Evolutionary conservation across 2,329 filamentous ascomycete species (phyloP).

Genomic region (Fusarium burgessii): DNA sequence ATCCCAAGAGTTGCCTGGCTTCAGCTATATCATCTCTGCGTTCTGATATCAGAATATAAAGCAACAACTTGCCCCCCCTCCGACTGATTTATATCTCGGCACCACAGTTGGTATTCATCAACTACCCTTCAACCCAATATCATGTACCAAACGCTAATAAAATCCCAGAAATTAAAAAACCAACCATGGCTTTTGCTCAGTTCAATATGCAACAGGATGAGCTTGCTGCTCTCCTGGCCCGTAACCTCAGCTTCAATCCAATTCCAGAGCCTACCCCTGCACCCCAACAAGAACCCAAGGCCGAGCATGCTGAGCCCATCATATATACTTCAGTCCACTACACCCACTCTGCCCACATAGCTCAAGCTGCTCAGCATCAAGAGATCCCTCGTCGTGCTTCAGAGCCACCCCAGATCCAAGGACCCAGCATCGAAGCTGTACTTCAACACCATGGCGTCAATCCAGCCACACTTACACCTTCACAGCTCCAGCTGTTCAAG

Average conservation of each 20-base stretch:
- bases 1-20: constrained; percentile 6
- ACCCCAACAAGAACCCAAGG: constrained; percentile 47
- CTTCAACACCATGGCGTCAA: constrained; percentile 77
- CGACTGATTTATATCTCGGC: not conserved
- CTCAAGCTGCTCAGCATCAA: constrained; percentile 48
- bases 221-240: constrained; percentile 81
- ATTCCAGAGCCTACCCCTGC: constrained; percentile 27
- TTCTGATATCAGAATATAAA: constrained; percentile 2
- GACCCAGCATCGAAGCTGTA: constrained; percentile 66
- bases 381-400: constrained; percentile 61
- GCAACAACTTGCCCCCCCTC: not conserved
- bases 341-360: constrained; percentile 78
- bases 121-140: not conserved
- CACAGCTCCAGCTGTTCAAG: constrained; percentile 83
- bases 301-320: constrained; percentile 59
- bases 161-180: constrained; percentile 10
- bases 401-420: constrained; percentile 62
- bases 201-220: constrained; percentile 78
- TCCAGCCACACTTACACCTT: constrained; percentile 74
- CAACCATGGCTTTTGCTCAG: constrained; percentile 56
- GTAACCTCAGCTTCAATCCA: constrained; percentile 75
- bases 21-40: not conserved
- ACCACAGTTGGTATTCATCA: constrained; percentile 28
- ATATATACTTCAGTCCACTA: constrained; percentile 86
- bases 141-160: constrained; percentile 26